A percentile compares a stretch with the other conserved stretches of the same genome.
Conservation (phyloP, 163 green algal genomes). For the Chlorella variabilis region DNA sequence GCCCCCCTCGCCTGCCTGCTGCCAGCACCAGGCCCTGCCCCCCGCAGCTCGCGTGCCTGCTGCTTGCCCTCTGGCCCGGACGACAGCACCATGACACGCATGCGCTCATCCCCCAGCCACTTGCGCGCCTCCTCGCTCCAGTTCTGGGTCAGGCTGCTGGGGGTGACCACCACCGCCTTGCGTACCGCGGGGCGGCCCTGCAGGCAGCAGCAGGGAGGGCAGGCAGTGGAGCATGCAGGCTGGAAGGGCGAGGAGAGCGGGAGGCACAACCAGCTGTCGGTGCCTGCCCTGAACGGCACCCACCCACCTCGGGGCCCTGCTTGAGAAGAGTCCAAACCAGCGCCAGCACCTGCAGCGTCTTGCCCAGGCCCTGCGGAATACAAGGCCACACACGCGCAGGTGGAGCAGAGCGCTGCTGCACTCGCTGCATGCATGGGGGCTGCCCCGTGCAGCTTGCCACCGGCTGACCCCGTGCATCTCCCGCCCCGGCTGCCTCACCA, state of each 20-base stretch:
- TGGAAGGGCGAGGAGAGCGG: background rate
- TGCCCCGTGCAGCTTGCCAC: too few species aligned
- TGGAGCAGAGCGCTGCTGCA: background rate
- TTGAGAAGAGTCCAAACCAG: constrained; percentile 83
- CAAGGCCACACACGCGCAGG: background rate
- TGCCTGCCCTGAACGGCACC: background rate
- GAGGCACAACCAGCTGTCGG: background rate
- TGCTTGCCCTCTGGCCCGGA: constrained; percentile 53
- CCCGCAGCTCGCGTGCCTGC: background rate
- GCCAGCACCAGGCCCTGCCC: too few species aligned
- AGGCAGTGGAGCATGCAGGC: background rate
- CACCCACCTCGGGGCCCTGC: constrained; percentile 67
- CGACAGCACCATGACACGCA: constrained; percentile 64
- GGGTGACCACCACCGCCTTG: constrained; percentile 84
- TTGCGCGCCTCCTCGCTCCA: constrained; percentile 83
- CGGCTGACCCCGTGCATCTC: background rate
- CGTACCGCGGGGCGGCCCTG: constrained; percentile 55
- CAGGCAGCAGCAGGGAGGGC: constrained; percentile 9
- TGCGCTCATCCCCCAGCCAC: constrained; percentile 88
- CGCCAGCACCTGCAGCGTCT: constrained; percentile 82
- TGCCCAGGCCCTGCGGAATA: constrained; percentile 42
- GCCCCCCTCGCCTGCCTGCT: too few species aligned
- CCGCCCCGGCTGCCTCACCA: constrained; percentile 58
- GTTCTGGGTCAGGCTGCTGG: constrained; percentile 83
- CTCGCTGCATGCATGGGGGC: too few species aligned